Percentiles rank a stretch among this genome's conserved stretches.
Evolutionary conservation across 2,329 filamentous ascomycete genomes (phyloP).

Genomic region (Scedosporium aurantiacum): DNA sequence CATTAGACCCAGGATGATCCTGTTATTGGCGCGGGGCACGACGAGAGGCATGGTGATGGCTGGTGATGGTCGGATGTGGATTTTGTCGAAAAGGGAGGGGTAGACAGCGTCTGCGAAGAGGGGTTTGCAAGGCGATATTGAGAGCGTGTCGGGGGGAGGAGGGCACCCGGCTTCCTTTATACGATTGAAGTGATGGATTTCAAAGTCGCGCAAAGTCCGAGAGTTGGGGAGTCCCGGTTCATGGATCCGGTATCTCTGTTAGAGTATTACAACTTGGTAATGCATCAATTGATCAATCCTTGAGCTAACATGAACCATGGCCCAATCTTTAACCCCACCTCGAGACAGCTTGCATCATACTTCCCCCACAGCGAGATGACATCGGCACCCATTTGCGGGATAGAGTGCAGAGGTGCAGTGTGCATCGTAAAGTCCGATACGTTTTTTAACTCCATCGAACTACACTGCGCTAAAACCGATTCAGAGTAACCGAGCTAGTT

Average conservation of each 20-base stretch:
- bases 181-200: neutral
- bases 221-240: too few species aligned
- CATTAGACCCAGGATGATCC: constrained; percentile 78
- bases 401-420: too few species aligned
- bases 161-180: neutral
- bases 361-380: neutral
- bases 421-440: too few species aligned
- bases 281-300: neutral
- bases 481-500: too few species aligned
- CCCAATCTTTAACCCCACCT: neutral
- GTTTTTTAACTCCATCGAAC: too few species aligned
- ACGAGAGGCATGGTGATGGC: constrained; percentile 33
- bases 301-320: neutral
- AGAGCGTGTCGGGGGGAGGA: neutral
- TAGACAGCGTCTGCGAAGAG: neutral
- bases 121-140: neutral
- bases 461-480: too few species aligned
- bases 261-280: too few species aligned
- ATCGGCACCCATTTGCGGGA: too few species aligned
- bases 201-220: neutral
- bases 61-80: neutral
- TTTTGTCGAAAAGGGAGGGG: neutral
- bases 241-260: too few species aligned
- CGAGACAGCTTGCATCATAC: neutral
- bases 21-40: constrained; percentile 38